These are phyloP conservation scores for Auriculariales sp. DNA, from an alignment of 768 basidiomycete genomes.

Conservation along the genomic window DNA sequence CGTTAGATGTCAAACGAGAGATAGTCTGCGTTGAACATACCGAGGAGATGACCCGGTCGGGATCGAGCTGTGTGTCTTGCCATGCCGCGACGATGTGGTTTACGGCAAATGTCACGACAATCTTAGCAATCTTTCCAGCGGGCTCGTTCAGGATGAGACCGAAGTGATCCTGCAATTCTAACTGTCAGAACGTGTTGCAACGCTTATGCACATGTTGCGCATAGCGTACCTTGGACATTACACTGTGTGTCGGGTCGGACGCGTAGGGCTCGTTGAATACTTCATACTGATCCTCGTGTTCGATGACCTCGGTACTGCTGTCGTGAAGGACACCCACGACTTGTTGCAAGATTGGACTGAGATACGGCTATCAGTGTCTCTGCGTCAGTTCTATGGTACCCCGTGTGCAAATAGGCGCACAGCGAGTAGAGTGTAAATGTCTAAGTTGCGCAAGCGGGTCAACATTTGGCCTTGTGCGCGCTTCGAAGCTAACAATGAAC, in stretches of 20 bases:
- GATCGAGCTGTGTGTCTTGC: not conserved
- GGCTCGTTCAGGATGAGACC: slow-evolving; percentile 59
- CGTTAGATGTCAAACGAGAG: not conserved
- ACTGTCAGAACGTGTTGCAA: not conserved
- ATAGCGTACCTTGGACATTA: slow-evolving; percentile 43
- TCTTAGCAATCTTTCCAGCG: slow-evolving; percentile 55
- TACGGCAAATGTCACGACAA: slow-evolving; percentile 49
- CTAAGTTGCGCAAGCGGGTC: slow-evolving; percentile 15
- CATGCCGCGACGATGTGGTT: slow-evolving; percentile 39
- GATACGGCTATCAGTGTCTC: not conserved
- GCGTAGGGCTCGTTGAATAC: slow-evolving; percentile 52
- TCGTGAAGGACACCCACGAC: slow-evolving; percentile 41
- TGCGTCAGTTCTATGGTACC: not conserved
- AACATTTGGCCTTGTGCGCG: slow-evolving; percentile 1
- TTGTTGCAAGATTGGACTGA: slow-evolving; percentile 39
- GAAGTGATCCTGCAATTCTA: slow-evolving; percentile 44
- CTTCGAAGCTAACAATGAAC: slow-evolving; percentile 8
- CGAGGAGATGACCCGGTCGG: not conserved
- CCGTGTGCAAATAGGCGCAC: not conserved
- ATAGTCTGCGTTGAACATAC: not conserved
- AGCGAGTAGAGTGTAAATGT: slow-evolving; percentile 34
- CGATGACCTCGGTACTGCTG: slow-evolving; percentile 55
- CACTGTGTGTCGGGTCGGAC: slow-evolving; percentile 60
- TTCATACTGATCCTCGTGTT: slow-evolving; percentile 54
- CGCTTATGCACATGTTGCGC: not conserved